Percentiles rank a stretch among this genome's conserved stretches.
These are phyloP conservation scores for Paecilomyces fulvus DNA, from an alignment of 2,329 filamentous ascomycete species.

Conservation along the genomic window DNA sequence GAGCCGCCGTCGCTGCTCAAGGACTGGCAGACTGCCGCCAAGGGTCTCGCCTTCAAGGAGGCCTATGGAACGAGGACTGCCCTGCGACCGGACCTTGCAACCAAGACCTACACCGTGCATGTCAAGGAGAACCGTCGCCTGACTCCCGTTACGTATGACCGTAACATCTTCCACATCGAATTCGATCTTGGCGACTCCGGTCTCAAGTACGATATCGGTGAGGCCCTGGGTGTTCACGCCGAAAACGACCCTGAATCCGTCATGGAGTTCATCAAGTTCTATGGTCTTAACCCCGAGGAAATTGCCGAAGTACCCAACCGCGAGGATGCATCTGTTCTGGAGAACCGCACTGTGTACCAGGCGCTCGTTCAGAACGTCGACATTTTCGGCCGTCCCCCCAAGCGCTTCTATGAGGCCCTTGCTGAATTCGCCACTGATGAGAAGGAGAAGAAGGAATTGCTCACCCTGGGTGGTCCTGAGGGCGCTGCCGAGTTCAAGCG, in stretches of 20 bases:
- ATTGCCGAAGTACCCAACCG: conserved; percentile 87
- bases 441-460: conserved; percentile 70
- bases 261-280: conserved; percentile 77
- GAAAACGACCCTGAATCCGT: conserved; percentile 81
- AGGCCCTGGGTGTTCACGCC: conserved; percentile 91
- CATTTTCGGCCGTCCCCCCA: conserved; percentile 92
- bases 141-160: conserved; percentile 80
- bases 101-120: conserved; percentile 77
- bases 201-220: conserved; percentile 92
- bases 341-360: conserved; percentile 90
- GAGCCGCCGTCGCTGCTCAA: conserved; percentile 60
- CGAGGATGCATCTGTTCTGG: conserved; percentile 63
- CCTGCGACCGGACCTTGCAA: conserved; percentile 75
- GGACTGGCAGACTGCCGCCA: conserved; percentile 76
- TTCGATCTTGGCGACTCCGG: conserved; percentile 90
- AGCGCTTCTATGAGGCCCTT: conserved; percentile 93
- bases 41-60: conserved; percentile 88
- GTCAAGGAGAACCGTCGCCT: conserved; percentile 95
- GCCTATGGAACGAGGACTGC: conserved; percentile 66
- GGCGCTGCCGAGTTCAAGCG: conserved; percentile 88
- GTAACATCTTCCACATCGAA: conserved; percentile 99
- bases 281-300: conserved; percentile 72
- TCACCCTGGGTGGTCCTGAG: conserved; percentile 65
- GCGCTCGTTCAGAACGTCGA: conserved; percentile 86
- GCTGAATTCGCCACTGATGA: conserved; percentile 79